phyloP scores from a whole-genome alignment of 345 rosid species.

The Hypericum androsaemum region DNA sequence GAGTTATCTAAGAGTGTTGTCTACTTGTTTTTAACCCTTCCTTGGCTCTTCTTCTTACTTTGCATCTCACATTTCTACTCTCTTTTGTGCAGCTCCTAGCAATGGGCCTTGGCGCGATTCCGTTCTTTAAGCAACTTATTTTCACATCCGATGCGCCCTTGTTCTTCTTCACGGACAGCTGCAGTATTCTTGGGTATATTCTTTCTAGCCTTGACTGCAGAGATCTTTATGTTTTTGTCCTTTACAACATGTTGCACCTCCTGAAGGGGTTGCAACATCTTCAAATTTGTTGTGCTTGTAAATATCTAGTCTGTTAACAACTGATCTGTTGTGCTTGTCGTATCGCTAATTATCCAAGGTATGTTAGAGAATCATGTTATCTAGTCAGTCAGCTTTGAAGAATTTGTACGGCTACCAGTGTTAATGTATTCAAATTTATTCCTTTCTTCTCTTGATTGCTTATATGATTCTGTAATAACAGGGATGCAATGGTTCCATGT shows the following conservation, averaged over 20 bases:
- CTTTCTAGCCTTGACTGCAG: slow-evolving; percentile 1
- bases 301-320: too few species aligned
- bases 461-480: slow-evolving; percentile 16
- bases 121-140: slow-evolving; percentile 62
- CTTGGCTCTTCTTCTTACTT: background rate
- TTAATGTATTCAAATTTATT: too few species aligned
- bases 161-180: slow-evolving; percentile 95
- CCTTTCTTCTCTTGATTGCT: background rate
- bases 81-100: slow-evolving; percentile 62
- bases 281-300: too few species aligned
- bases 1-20: too few species aligned
- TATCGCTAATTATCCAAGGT: too few species aligned
- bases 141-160: slow-evolving; percentile 84
- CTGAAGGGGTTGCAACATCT: too few species aligned
- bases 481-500: slow-evolving; percentile 98
- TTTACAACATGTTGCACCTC: background rate
- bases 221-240: slow-evolving; percentile 4
- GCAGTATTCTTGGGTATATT: slow-evolving; percentile 90
- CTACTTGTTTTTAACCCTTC: background rate
- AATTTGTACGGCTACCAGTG: too few species aligned
- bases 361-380: too few species aligned
- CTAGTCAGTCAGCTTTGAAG: too few species aligned
- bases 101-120: slow-evolving; percentile 69
- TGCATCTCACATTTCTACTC: background rate
- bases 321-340: too few species aligned